These are phyloP conservation scores for Ustilago nuda DNA, from an alignment of 1,284 basidiomycete genomes.

Conservation along the genomic window DNA sequence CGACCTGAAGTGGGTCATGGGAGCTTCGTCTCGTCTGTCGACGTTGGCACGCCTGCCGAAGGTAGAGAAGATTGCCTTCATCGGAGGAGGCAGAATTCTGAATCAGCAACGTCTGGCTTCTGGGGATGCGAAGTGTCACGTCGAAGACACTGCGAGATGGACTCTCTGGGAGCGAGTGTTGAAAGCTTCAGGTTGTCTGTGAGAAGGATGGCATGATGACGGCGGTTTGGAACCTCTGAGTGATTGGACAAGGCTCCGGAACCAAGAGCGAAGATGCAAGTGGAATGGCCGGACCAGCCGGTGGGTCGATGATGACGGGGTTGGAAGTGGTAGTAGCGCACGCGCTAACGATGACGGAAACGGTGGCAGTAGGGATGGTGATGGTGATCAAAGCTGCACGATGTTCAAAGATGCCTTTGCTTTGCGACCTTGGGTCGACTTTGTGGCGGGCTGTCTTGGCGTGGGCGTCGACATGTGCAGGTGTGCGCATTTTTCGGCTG, in stretches of 20 bases:
- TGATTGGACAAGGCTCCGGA: neutral
- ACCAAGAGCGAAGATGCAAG: neutral
- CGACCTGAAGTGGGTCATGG: slow-evolving; percentile 4
- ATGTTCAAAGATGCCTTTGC: neutral
- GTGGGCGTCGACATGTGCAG: slow-evolving; percentile 9
- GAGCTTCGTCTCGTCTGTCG: slow-evolving; percentile 4
- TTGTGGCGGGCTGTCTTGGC: neutral
- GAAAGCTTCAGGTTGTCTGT: neutral
- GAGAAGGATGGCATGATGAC: neutral
- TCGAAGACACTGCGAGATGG: neutral
- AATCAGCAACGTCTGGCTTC: too few relatives aligned
- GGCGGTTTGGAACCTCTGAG: neutral
- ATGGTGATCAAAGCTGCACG: neutral
- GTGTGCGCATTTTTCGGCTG: neutral
- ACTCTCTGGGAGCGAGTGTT: neutral
- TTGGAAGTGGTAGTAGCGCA: neutral
- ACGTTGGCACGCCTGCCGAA: slow-evolving; percentile 32
- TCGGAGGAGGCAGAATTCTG: neutral
- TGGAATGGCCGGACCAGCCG: neutral
- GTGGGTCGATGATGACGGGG: neutral
- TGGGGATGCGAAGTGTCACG: neutral
- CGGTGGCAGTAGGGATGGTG: neutral
- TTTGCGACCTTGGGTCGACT: neutral
- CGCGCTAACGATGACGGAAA: neutral
- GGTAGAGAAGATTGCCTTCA: slow-evolving; percentile 39